A percentile compares a stretch with the other conserved stretches of the same genome.
Conservation (phyloP, 208 protist species). For the Naegleria fowleri region DNA sequence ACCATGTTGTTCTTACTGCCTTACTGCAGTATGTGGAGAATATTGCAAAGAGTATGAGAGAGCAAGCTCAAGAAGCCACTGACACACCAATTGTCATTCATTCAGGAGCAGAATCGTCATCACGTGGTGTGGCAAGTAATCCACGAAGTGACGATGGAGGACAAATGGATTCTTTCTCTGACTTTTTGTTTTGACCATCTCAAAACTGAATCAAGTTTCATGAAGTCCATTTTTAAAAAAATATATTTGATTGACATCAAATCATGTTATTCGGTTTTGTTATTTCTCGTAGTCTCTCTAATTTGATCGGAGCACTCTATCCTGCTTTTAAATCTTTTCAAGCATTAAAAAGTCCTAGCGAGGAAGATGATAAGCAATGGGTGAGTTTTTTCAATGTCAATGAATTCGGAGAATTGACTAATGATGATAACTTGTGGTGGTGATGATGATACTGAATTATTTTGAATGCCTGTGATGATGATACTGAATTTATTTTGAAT, state of each 20-base stretch:
- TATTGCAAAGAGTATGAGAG: background rate
- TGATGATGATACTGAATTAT: too few species aligned
- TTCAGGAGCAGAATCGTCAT: background rate
- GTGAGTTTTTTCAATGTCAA: background rate
- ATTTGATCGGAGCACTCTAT: background rate
- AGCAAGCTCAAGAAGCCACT: background rate
- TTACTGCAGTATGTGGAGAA: background rate
- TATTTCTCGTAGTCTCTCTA: background rate
- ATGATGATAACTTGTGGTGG: too few species aligned
- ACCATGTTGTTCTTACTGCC: background rate
- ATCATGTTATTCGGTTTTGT: background rate
- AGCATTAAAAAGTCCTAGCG: background rate
- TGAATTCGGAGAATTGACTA: too few species aligned
- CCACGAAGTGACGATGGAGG: too few species aligned
- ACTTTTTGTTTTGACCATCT: background rate
- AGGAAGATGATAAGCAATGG: background rate
- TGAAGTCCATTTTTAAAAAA: background rate
- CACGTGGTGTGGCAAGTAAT: too few species aligned
- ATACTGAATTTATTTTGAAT: too few species aligned
- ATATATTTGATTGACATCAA: background rate
- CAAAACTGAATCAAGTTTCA: background rate
- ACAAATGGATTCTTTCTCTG: too few species aligned
- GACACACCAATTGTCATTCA: background rate
- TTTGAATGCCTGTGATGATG: too few species aligned
- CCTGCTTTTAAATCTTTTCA: slow-evolving; percentile 4